Percentiles rank a stretch among this genome's conserved stretches.
Evolutionary conservation across 495 filamentous ascomycete species (phyloP).

Genomic region (Amphirosellinia nigrospora): DNA sequence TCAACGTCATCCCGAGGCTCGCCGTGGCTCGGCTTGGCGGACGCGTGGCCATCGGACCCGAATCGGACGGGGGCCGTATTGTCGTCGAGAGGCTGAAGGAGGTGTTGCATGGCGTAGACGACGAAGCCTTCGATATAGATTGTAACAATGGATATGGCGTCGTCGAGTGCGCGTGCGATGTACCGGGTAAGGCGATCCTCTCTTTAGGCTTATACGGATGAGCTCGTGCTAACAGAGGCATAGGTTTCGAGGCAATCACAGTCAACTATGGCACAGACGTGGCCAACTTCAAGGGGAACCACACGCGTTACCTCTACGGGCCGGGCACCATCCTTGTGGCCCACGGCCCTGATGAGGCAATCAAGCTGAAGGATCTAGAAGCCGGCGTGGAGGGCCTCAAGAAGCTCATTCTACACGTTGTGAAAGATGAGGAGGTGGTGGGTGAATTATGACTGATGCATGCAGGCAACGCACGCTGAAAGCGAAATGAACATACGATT

Average conservation of each 20-base stretch:
- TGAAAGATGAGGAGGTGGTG: conserved; percentile 35
- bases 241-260: conserved; percentile 75
- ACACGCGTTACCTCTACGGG: conserved; percentile 86
- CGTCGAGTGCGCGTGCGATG: conserved; percentile 77
- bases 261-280: conserved; percentile 96
- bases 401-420: conserved; percentile 67
- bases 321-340: conserved; percentile 89
- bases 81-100: conserved; percentile 62
- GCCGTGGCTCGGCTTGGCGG: conserved; percentile 72
- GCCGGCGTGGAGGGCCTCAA: conserved; percentile 74
- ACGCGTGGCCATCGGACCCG: conserved; percentile 75
- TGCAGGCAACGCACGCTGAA: no score
- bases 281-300: conserved; percentile 71
- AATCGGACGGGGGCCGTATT: conserved; percentile 57
- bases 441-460: conserved; percentile 18
- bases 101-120: conserved; percentile 61
- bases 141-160: conserved; percentile 71
- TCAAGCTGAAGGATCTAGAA: conserved; percentile 72
- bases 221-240: neutral
- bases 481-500: neutral
- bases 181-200: conserved; percentile 59
- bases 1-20: conserved; percentile 81
- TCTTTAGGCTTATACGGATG: neutral
- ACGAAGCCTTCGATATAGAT: conserved; percentile 64
- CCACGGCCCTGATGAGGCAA: conserved; percentile 82